phyloP scores from a whole-genome alignment of 208 protist species.

The Porcisia hertigi region DNA sequence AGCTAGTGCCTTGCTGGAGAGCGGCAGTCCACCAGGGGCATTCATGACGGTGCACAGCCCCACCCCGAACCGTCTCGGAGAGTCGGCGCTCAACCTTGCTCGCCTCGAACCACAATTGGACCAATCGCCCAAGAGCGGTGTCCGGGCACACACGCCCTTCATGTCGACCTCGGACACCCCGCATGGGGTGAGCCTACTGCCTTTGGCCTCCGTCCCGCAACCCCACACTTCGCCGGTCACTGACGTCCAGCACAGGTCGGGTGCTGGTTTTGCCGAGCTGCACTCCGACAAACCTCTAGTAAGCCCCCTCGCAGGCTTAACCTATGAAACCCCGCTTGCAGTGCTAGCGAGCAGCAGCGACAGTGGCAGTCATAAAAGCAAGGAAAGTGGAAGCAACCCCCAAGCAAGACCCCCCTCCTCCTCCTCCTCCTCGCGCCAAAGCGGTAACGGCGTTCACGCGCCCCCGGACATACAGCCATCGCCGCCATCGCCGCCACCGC shows the following conservation, averaged over 20 bases:
- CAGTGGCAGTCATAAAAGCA: background rate
- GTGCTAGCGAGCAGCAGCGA: slow-evolving; percentile 10
- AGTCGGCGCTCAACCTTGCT: background rate
- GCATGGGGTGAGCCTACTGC: background rate
- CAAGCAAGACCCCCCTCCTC: background rate
- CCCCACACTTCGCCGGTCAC: slow-evolving; percentile 9
- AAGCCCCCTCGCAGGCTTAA: background rate
- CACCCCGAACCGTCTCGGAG: slow-evolving; percentile 4
- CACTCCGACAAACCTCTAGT: background rate
- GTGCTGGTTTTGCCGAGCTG: background rate
- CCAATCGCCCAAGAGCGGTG: slow-evolving; percentile 6
- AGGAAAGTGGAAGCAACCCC: background rate
- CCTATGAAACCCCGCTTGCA: slow-evolving; percentile 15
- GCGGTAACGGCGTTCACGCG: background rate
- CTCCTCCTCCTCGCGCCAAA: no score
- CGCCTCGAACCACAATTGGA: slow-evolving; percentile 1
- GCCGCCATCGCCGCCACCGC: background rate
- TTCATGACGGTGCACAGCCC: slow-evolving; percentile 17
- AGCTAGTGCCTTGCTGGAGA: background rate
- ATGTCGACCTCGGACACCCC: slow-evolving; percentile 6
- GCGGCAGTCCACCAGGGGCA: background rate
- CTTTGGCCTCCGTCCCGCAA: slow-evolving; percentile 6
- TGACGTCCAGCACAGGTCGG: slow-evolving; percentile 7
- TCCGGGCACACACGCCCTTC: slow-evolving; percentile 4
- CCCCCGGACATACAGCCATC: background rate